Base-by-base conservation (phyloP, 495 filamentous ascomycete species). In the Apiosordaria backusii region DNA sequence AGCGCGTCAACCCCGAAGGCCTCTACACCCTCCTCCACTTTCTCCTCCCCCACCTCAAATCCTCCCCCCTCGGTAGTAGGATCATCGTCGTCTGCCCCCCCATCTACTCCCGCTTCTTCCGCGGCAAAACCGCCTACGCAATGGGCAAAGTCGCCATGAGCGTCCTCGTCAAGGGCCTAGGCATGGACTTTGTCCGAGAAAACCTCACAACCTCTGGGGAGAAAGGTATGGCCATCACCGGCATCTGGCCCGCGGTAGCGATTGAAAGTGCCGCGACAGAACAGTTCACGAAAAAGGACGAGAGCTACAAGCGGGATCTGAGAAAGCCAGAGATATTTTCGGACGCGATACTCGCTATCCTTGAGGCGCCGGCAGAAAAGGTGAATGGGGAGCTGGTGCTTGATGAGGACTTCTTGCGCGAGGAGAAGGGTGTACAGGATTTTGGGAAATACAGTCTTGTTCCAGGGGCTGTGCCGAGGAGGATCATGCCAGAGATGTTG, bases 81-180 rank as follows among this genome's bases (percentile, higher is more conserved):
- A 86, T 96, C 60, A 80, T 96, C 59, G 92, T 96, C 54, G 90
- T 96, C 23, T 89, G 86, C 65, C 92, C 92, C 55, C 92, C 92
- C 0, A 93, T 96, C 63, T 96, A 96, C 70, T 88, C 84, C 57
- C 82, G 92, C 19, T 96, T 96, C 74, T 93, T 94, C 71, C 75
- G 90, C 3, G 92, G 92, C 10, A 96, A 96, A 83, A 91, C 90
- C 1, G 90, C 89, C 19, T 96, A 96, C 78, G 92, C 92, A 0
- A 88, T 95, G 82, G 90, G 90, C 61, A 96, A 96, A 72, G 86
- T 93, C 18, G 90, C 81, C 18, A 96, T 96, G 92, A 89, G 85
- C 74, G 89, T 93, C 18, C 71, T 96, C 50, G 90, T 89, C 0
- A 91, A 90, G 69, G 92, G 92, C 3, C 76, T 96, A 23, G 92